A percentile compares a stretch with the other conserved stretches of the same genome.
Evolutionary conservation across 1,284 basidiomycete species (phyloP).

Genomic region (Singerocomus inundabilis): DNA sequence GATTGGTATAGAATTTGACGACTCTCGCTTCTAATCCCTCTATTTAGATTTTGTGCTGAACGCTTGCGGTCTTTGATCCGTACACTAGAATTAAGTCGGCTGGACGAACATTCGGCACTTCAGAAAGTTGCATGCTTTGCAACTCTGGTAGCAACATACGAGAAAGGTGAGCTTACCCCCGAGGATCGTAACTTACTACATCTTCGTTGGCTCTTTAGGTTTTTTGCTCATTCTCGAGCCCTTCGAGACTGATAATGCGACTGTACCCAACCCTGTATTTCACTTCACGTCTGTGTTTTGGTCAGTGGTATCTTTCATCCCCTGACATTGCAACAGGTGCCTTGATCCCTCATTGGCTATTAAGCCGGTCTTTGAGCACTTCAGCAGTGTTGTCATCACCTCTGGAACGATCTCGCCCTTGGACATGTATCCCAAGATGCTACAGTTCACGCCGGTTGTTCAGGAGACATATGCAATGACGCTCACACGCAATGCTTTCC

Average conservation of each 20-base stretch:
- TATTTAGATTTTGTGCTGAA: conserved; percentile 89
- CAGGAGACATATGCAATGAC: conserved; percentile 99
- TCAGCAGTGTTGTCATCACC: conserved; percentile 98
- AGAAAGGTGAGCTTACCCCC: conserved; percentile 66
- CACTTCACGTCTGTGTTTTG: conserved; percentile 81
- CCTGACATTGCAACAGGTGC: conserved; percentile 55
- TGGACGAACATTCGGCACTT: conserved; percentile 90
- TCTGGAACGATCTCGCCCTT: conserved; percentile 98
- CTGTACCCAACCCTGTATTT: conserved; percentile 98
- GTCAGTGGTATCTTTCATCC: neutral
- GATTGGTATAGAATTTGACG: conserved; percentile 21
- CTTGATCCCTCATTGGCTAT: conserved; percentile 98
- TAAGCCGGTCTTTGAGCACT: conserved; percentile 97
- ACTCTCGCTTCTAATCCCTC: conserved; percentile 2
- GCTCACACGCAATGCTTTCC: conserved; percentile 92
- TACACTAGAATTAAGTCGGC: conserved; percentile 85
- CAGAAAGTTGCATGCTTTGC: conserved; percentile 98
- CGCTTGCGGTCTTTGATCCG: conserved; percentile 91
- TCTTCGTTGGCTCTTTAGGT: conserved; percentile 46
- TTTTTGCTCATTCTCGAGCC: conserved; percentile 98
- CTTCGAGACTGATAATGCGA: conserved; percentile 98
- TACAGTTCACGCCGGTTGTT: conserved; percentile 96
- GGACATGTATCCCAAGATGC: conserved; percentile 99
- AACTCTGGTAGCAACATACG: conserved; percentile 96
- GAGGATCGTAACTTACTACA: conserved; percentile 1